Evolutionary conservation across 768 basidiomycete species (phyloP), one percentile per base, ranked within the genome.

Genomic region (Rhodocollybia butyracea): DNA sequence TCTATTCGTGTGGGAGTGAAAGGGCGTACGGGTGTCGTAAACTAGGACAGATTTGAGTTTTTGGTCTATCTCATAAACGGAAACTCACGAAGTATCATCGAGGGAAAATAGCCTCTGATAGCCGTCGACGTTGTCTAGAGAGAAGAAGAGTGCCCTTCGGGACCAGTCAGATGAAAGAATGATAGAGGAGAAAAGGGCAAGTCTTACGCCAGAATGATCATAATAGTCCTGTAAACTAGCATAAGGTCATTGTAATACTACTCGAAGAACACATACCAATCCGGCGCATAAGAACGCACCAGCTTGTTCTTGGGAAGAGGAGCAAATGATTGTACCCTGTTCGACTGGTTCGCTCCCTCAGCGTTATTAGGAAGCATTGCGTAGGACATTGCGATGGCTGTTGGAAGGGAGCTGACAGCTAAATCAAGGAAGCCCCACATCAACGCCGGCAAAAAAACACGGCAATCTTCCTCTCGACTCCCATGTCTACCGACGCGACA

Each of bases 71-170:
- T 22, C 22, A 19, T 32, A 31, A 13, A 47, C 46, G 26, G 50
- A 56, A 36, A 74, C 86, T 61, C 62, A 91, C 85, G 89, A 82
- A 19, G 82, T 83, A 70, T 96, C 93, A 39, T 76, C 69, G 21
- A 94, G 71, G 0, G 90, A 92, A 70, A 96, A 96, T 38, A 80
- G 76, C 56, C 94, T 74, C 66, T 84, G 77, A 70, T 84, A 94
- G 7, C 90, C 89, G 46, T 83, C 73, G 8, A 92, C 72, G 17
- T 71, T 67, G 63, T 89, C 76, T n/a, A 92, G 69, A 10, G 79
- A 76, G 64, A 83, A 83, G 69, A 90, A 89, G 1, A 78, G 54
- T 1, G 70, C 81, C 24, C 90, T 89, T 64, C 3, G 19, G 10
- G 19, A 10, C 10, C 24, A 2, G 27, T 10, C 19, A 7, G 27